Evolutionary conservation across 805 yeast genomes (phyloP), one percentile per base, ranked within the genome.

Genomic region (Tetrapisispora fleetii): DNA sequence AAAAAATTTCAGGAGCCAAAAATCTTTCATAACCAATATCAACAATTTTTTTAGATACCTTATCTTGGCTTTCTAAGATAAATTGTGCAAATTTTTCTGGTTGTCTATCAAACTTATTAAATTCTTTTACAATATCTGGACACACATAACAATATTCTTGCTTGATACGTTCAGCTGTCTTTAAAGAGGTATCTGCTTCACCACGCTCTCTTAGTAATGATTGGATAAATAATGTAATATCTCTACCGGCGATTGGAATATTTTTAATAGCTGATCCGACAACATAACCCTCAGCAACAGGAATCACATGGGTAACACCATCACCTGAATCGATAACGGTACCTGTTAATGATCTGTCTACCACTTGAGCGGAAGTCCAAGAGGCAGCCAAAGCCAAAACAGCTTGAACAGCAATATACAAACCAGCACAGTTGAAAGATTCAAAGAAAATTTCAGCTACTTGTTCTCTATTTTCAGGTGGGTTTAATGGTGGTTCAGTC

Each of bases 371-470:
- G 14, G 96, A 86, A 5, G 99, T 91, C 99, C 99, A 93, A 8
- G 96, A 88, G 1, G 99, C 99, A 7, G 99, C 99, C 58, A 93
- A 75, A 0, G 99, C 99, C 54, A 93, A 75, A 37, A 93, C 99
- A 0, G 99, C 99, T 72, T 93, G 99, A 16, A 93, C 99, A 14
- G 99, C 99, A 63, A 93, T 93, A 70, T 93, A 93, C 52, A 93
- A 74, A 51, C 99, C 99, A 17, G 98, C 98, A 71, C 99, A 93
- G 67, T 93, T 93, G 77, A 93, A 93, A 18, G 95, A 82, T 72
- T 93, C 99, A 71, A 93, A 93, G 95, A 93, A 93, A 64, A 93
- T 93, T 67, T 93, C 99, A 13, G 99, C 99, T 1, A 96, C 89
- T 66, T 87, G 88, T 67, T 93, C 99, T 72, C 99, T 85, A 69